Conservation (phyloP, 257 asterid genomes). For the Penstemon barbatus region DNA sequence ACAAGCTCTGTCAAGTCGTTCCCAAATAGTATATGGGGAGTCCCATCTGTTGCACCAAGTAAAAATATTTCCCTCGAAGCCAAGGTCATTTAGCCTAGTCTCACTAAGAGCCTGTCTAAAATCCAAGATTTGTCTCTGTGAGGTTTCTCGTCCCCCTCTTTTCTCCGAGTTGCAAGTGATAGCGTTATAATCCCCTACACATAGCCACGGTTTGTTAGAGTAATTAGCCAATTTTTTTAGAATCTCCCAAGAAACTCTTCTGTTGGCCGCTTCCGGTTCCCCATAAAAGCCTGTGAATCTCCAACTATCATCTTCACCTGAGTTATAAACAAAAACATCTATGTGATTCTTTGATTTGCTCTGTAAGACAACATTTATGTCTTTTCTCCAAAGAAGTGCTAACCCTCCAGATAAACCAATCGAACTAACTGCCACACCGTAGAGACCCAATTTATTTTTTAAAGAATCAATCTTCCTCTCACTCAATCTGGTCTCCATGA, state of each 20-base stretch:
- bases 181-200: neutral
- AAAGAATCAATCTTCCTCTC: no score
- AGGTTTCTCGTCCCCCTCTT: neutral
- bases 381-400: neutral
- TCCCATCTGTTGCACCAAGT: neutral
- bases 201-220: neutral
- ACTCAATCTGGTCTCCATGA: no score
- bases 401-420: neutral
- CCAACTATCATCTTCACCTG: neutral
- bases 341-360: neutral
- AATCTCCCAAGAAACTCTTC: neutral
- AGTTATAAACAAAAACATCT: neutral
- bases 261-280: neutral
- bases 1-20: neutral
- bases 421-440: neutral
- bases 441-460: neutral
- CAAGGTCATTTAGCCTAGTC: neutral
- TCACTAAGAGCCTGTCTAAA: neutral
- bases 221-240: fast-evolving
- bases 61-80: neutral
- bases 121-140: neutral
- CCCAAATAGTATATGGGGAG: neutral
- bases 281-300: neutral
- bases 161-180: neutral
- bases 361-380: neutral